Evolutionary conservation across 352 stramenopile genomes (phyloP).

Genomic region (Globisporangium abappressorium): DNA sequence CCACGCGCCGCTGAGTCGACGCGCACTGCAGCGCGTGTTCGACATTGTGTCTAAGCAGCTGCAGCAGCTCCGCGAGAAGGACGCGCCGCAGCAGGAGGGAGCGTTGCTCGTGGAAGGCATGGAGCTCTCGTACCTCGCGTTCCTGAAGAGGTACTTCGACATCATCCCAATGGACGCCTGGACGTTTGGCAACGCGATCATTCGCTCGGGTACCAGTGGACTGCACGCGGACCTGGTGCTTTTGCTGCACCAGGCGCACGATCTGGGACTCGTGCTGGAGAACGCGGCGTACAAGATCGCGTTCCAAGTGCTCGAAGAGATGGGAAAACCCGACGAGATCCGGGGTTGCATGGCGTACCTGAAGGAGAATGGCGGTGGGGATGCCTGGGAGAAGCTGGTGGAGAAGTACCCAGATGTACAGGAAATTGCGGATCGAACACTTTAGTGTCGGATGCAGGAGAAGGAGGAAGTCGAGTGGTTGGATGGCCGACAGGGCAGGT

Average conservation of each 20-base stretch:
- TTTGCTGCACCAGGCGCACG: slow-evolving; percentile 42
- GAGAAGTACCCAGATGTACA: slow-evolving; percentile 34
- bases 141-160: slow-evolving; percentile 49
- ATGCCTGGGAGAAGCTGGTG: slow-evolving; percentile 30
- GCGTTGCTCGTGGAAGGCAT: slow-evolving; percentile 40
- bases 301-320: slow-evolving; percentile 37
- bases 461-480: neutral
- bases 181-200: slow-evolving; percentile 50
- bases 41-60: slow-evolving; percentile 60
- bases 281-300: slow-evolving; percentile 44
- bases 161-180: slow-evolving; percentile 49
- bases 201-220: slow-evolving; percentile 44
- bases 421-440: slow-evolving; percentile 21
- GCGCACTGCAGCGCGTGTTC: slow-evolving; percentile 49
- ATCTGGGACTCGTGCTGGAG: slow-evolving; percentile 33
- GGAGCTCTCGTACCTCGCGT: slow-evolving; percentile 50
- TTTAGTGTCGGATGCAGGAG: neutral
- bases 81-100: neutral
- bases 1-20: slow-evolving; percentile 38
- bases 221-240: slow-evolving; percentile 41
- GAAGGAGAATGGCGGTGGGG: slow-evolving; percentile 28
- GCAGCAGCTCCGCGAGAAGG: slow-evolving; percentile 27
- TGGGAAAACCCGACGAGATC: slow-evolving; percentile 25
- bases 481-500: no score
- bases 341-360: slow-evolving; percentile 20